Percentiles rank a stretch among this genome's conserved stretches.
Conservation (phyloP, 495 filamentous ascomycete genomes). For the Tuber calosporum region DNA sequence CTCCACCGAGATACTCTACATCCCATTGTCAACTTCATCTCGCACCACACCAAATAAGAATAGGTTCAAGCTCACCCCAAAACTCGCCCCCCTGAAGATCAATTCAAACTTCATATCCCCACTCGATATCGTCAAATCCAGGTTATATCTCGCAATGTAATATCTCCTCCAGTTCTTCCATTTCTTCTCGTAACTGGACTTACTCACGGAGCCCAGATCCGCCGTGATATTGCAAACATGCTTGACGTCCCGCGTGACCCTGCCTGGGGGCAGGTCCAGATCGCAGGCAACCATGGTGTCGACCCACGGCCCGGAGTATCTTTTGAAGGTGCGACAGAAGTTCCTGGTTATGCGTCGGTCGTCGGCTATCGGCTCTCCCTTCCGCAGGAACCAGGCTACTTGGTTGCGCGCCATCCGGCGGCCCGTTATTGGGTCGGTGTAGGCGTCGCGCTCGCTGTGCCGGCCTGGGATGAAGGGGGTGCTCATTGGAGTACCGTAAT, state of each 20-base stretch:
- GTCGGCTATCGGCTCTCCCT: constrained; percentile 18
- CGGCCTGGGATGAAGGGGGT: constrained; percentile 5
- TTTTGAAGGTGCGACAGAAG: constrained; percentile 2
- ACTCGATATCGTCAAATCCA: constrained; percentile 7
- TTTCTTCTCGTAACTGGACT: constrained; percentile 11
- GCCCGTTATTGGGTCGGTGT: constrained; percentile 9
- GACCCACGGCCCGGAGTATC: constrained; percentile 15
- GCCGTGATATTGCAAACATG: constrained; percentile 12
- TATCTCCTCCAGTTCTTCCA: constrained; percentile 15
- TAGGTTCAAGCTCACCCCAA: neutral
- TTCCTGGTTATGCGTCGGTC: constrained; percentile 19
- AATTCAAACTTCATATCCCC: constrained; percentile 20
- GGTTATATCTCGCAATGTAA: constrained; percentile 14
- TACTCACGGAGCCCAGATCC: constrained; percentile 13
- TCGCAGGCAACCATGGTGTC: constrained; percentile 18
- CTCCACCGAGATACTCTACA: neutral
- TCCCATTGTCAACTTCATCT: neutral
- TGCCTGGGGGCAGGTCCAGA: constrained; percentile 1
- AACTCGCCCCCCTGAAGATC: constrained; percentile 11
- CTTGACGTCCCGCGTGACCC: constrained; percentile 12
- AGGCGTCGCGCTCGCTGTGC: constrained; percentile 9
- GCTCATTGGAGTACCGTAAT: constrained; percentile 22
- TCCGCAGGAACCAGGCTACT: constrained; percentile 32
- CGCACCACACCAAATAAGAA: neutral
- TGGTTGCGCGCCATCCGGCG: constrained; percentile 11